Conservation (phyloP, 1,284 basidiomycete genomes). For the Kalmanozyma brasiliensis region DNA sequence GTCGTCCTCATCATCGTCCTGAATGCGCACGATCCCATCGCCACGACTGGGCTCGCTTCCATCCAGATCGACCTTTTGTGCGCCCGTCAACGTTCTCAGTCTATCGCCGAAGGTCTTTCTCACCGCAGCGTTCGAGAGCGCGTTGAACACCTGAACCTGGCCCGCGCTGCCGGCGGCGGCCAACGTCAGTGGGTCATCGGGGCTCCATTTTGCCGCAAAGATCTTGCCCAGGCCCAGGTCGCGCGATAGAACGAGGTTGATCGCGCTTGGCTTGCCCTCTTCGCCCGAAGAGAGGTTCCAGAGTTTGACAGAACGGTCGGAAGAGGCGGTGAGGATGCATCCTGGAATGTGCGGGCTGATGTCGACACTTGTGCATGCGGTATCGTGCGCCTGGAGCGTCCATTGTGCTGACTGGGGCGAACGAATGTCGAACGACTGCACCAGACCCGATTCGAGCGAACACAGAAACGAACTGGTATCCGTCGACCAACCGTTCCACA, state of each 20-base stretch:
- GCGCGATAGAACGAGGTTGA: constrained; percentile 86
- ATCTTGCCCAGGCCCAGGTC: constrained; percentile 98
- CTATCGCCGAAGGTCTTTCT: constrained; percentile 68
- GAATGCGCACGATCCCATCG: constrained; percentile 46
- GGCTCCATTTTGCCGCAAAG: constrained; percentile 88
- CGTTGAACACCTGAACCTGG: constrained; percentile 92
- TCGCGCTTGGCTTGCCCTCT: constrained; percentile 68
- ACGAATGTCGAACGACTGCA: constrained; percentile 88
- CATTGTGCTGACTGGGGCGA: constrained; percentile 76
- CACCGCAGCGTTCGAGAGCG: constrained; percentile 67
- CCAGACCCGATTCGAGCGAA: constrained; percentile 65
- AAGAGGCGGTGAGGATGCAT: constrained; percentile 89
- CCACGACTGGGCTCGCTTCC: constrained; percentile 38
- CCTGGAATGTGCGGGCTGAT: constrained; percentile 90
- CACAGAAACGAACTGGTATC: constrained; percentile 86
- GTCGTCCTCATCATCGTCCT: constrained; percentile 48
- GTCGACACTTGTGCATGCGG: constrained; percentile 90
- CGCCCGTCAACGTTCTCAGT: constrained; percentile 36
- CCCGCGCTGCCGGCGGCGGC: constrained; percentile 94
- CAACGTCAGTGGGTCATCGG: constrained; percentile 91
- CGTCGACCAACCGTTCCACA: constrained; percentile 95
- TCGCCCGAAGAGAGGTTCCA: constrained; percentile 79
- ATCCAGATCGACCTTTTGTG: constrained; percentile 25
- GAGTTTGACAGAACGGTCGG: constrained; percentile 83
- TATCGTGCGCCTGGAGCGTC: constrained; percentile 92